Evolutionary conservation across 73 alveolate species (phyloP), one percentile per base, ranked within the genome.

Genomic region (Symbiodinium pilosum): DNA sequence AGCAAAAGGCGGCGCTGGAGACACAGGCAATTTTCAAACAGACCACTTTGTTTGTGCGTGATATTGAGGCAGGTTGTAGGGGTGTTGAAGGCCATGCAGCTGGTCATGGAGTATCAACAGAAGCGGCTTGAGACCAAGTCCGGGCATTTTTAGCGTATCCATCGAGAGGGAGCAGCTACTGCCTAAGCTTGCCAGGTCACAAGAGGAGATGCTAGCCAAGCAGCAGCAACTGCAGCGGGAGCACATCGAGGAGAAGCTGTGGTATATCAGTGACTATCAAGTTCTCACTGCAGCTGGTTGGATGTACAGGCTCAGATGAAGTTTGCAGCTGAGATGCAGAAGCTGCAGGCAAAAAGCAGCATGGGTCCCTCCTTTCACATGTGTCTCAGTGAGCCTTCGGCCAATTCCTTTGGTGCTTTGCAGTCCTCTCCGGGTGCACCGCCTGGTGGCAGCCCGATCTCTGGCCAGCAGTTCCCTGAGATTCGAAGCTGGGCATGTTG

Each of bases 61-160:
- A 24, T 64, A 14, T 34, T 64, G 81, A 28, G 39, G 30, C 39
- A 3, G 34, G 54, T 18, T 52, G 40, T n/a, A 85, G 81, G 44
- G n/a, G 52, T n/a, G 34, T n/a, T 43, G 81, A 87, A 91, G 97
- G 97, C 97, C n/a, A 91, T 91, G 97, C 97, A 91, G 97, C 81
- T 91, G 32, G 97, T 91, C 84, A 91, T 91, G 97, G 97, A 91
- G 88, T 91, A 91, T 40, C 97, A 91, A 69, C 97, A 91, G 54
- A 91, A 91, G 42, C 87, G 97, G 97, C 39, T 34, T 4, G 40
- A 24, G 14, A 26, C 89, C 24, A 39, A 81, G 88, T 7, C 47
- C 18, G 8, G 20, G 85, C 11, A 28, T 36, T 8, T 36, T 43
- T n/a, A n/a, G 69, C 20, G 9, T 52, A 52, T 9, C 9, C 69